Conservation (phyloP, 2,329 filamentous ascomycete species). For the Magnaporthales sp. region DNA sequence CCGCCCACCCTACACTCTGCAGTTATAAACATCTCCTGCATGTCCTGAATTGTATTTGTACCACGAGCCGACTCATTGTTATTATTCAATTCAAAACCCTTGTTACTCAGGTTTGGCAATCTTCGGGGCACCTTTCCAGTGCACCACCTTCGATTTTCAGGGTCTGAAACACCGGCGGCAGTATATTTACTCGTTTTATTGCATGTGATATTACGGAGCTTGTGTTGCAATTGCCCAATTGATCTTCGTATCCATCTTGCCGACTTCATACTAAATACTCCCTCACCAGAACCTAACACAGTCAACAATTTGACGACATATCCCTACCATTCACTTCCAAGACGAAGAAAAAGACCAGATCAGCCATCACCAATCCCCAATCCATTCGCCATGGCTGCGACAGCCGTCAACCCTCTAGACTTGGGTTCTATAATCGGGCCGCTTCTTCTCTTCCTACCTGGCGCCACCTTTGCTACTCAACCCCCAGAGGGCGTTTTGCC, state of each 20-base stretch:
- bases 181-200: not conserved
- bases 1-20: not conserved
- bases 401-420: slow-evolving; percentile 32
- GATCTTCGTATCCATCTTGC: not conserved
- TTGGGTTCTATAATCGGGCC: slow-evolving; percentile 41
- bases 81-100: not conserved
- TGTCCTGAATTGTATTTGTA: not conserved
- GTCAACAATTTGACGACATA: not conserved
- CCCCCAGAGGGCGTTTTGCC: slow-evolving; percentile 49
- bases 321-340: not conserved
- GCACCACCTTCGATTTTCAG: too few species aligned
- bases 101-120: not conserved
- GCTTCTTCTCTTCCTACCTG: slow-evolving; percentile 50
- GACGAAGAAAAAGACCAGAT: too few species aligned
- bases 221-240: too few species aligned
- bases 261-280: not conserved
- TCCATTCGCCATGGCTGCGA: not conserved
- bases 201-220: not conserved
- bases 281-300: not conserved
- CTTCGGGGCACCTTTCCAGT: not conserved
- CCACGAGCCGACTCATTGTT: not conserved
- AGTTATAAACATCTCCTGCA: not conserved
- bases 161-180: not conserved
- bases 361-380: not conserved
- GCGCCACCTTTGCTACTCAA: slow-evolving; percentile 47